A percentile compares a stretch with the other conserved stretches of the same genome.
phyloP scores from a whole-genome alignment of 306 rosid species.

The Hippophae rhamnoides region DNA sequence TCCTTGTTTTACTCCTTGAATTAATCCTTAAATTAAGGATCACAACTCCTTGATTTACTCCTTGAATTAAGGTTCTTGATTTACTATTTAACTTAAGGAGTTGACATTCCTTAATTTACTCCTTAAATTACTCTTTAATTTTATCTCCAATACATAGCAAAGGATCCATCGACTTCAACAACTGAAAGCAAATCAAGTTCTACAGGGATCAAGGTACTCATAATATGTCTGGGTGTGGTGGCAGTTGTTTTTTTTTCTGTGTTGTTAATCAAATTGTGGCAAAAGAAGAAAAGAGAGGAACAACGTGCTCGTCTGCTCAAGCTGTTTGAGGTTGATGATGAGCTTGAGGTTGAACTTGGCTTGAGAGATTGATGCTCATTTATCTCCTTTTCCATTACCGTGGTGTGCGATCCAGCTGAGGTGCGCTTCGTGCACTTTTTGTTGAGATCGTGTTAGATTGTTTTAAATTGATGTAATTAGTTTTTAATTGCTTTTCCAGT shows the following conservation, averaged over 20 bases:
- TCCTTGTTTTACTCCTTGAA: too few species aligned
- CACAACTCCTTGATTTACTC: too few species aligned
- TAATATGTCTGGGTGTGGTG: slow-evolving; percentile 40
- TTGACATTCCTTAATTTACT: too few species aligned
- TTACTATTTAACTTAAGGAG: too few species aligned
- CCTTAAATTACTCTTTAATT: too few species aligned
- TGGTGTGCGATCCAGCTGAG: neutral
- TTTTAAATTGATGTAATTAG: too few species aligned
- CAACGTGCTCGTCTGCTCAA: slow-evolving; percentile 82
- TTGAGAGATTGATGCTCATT: slow-evolving; percentile 47
- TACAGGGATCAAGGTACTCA: slow-evolving; percentile 33
- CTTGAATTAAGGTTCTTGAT: too few species aligned
- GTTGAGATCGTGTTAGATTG: too few species aligned
- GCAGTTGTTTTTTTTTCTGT: slow-evolving; percentile 35
- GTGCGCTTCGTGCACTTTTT: neutral
- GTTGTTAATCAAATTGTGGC: slow-evolving; percentile 61
- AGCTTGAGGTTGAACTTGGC: slow-evolving; percentile 85
- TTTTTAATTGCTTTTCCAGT: too few species aligned
- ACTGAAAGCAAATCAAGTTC: slow-evolving; percentile 33
- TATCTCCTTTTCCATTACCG: neutral
- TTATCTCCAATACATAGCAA: too few species aligned
- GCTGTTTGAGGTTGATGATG: slow-evolving; percentile 89
- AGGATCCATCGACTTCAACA: slow-evolving; percentile 34
- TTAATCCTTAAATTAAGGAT: too few species aligned
- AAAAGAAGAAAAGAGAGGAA: slow-evolving; percentile 74